Evolutionary conservation across 345 rosid species (phyloP).

Genomic region (Brassica incana): DNA sequence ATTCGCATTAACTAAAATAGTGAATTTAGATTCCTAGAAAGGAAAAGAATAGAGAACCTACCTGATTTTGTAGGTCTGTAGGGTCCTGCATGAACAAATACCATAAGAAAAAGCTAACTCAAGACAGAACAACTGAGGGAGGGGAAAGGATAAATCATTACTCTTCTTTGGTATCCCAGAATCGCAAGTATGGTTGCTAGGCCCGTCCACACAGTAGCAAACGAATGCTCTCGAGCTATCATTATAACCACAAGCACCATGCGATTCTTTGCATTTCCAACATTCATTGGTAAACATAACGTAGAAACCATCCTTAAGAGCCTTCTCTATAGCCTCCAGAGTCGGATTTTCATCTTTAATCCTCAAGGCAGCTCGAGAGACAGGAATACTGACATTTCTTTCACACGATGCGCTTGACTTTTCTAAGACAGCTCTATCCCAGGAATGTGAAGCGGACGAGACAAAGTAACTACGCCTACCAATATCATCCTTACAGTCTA

Average conservation of each 20-base stretch:
- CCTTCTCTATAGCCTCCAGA: conserved; percentile 10
- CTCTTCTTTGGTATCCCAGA: neutral
- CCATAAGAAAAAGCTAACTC: conserved; percentile 1
- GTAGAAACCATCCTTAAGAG: conserved; percentile 35
- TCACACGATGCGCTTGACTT: conserved; percentile 9
- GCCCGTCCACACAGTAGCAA: conserved; percentile 35
- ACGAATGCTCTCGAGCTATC: neutral
- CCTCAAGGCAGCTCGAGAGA: neutral
- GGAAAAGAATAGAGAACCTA: neutral
- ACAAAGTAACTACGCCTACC: neutral
- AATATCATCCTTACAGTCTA: neutral
- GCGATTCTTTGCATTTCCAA: neutral
- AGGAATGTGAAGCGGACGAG: no score
- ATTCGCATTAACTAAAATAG: neutral
- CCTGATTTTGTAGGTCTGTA: neutral
- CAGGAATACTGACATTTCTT: conserved; percentile 21
- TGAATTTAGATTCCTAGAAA: neutral
- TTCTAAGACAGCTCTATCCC: neutral
- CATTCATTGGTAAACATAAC: conserved; percentile 11
- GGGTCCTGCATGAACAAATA: neutral
- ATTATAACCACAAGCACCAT: conserved; percentile 43
- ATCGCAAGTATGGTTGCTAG: conserved; percentile 12
- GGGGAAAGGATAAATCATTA: neutral
- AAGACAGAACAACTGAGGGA: neutral
- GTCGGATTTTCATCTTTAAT: neutral